Conservation (phyloP, 2,329 filamentous ascomycete species). For the Trichoderma sp. region DNA sequence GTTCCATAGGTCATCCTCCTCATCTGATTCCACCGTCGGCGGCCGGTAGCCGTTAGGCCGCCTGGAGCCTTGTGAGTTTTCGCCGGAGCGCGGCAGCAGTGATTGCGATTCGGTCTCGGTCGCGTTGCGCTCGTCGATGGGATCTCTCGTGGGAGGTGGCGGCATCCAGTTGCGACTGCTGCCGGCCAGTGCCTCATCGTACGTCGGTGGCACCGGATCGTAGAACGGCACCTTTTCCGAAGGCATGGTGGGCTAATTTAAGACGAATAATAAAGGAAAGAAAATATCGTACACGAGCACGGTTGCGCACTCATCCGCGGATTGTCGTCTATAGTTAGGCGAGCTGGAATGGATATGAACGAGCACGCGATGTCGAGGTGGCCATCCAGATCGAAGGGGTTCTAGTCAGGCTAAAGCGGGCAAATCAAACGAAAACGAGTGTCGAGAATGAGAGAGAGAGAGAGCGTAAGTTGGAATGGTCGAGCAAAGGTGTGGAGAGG, state of each 20-base stretch:
- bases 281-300: background rate
- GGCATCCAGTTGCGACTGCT: constrained; percentile 32
- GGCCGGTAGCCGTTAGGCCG: constrained; percentile 66
- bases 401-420: background rate
- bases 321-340: constrained; percentile 1
- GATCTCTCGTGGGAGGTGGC: constrained; percentile 36
- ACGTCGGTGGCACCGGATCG: constrained; percentile 47
- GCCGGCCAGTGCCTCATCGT: constrained; percentile 45
- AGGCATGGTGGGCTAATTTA: constrained; percentile 34
- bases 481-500: background rate
- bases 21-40: constrained; percentile 78
- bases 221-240: constrained; percentile 46
- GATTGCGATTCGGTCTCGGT: constrained; percentile 77
- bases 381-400: constrained; percentile 22
- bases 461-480: background rate
- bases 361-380: constrained; percentile 21
- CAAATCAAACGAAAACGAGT: constrained; percentile 16
- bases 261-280: background rate
- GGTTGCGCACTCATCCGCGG: constrained; percentile 18
- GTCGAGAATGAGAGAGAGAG: constrained; percentile 18
- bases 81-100: constrained; percentile 61
- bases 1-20: constrained; percentile 60
- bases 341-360: background rate
- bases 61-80: constrained; percentile 41
- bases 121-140: constrained; percentile 59